Evolutionary conservation across 2,329 filamentous ascomycete species (phyloP).

Genomic region (Aspergillus sp.): DNA sequence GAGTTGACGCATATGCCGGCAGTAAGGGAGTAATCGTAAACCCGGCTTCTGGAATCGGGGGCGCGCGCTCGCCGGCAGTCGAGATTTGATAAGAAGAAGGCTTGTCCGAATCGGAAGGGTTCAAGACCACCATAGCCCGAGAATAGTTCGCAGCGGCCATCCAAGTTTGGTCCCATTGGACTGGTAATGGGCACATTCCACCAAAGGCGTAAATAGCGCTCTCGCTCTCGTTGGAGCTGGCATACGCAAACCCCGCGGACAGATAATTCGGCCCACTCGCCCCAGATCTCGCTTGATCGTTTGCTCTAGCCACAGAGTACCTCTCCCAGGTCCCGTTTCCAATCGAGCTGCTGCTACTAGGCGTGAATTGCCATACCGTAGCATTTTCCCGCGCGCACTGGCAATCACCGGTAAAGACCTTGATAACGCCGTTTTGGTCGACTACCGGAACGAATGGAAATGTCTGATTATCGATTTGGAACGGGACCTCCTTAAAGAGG

Average conservation of each 20-base stretch:
- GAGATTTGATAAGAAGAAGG: constrained; percentile 43
- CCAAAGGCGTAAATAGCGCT: constrained; percentile 68
- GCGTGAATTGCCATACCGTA: constrained; percentile 67
- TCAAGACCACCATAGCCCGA: constrained; percentile 70
- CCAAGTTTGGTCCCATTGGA: constrained; percentile 56
- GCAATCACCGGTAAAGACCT: constrained; percentile 75
- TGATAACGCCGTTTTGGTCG: constrained; percentile 66
- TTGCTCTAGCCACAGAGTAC: constrained; percentile 34
- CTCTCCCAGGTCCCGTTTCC: constrained; percentile 59
- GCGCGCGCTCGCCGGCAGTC: constrained; percentile 54
- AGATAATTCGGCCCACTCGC: constrained; percentile 56
- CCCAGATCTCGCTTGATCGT: constrained; percentile 33
- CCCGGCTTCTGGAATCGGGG: constrained; percentile 79
- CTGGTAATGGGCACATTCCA: constrained; percentile 74
- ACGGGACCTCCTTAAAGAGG: constrained; percentile 28
- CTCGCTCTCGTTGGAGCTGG: constrained; percentile 55
- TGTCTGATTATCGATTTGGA: constrained; percentile 42
- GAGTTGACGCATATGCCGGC: constrained; percentile 68
- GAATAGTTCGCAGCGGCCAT: constrained; percentile 73
- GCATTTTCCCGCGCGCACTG: constrained; percentile 50
- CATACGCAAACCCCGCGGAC: constrained; percentile 65
- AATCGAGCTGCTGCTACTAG: constrained; percentile 40
- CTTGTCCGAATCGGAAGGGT: constrained; percentile 23
- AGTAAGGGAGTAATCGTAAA: constrained; percentile 76
- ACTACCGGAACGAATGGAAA: constrained; percentile 70